Base-by-base conservation (phyloP, 495 filamentous ascomycete species). In the Xeromyces bisporus region DNA sequence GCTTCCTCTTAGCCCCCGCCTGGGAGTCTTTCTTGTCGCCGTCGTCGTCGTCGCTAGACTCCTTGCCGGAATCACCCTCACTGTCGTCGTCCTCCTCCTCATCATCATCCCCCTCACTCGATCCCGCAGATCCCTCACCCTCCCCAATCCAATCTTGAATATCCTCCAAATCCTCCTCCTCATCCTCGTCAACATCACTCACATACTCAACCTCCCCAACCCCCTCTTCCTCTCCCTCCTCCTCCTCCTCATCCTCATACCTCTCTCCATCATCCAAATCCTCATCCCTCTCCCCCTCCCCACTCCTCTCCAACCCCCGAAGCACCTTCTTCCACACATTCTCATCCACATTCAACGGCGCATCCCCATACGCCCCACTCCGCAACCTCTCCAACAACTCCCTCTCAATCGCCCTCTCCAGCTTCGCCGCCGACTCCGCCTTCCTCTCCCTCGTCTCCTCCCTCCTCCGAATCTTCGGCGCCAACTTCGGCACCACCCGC, bases 321-420 rank as follows among this genome's bases (percentile, higher is more conserved):
- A 97, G 66, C 15, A 97, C 91, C 69, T 83, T 89, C 76, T 93
- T 93, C 89, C 89, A 97, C 38, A 97, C 84, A 9, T 62, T 64
- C 53, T 91, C 81, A 48, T 89, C 85, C 10, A 89, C 83, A 58
- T 97, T 97, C 36, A 97, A 55, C 24, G 91, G 89, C 48, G 78
- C 69, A 47, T 94, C 85, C 25, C 89, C 91, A 62, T 96, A 97
- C 1, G 87, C 87, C 23, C 89, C 89, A 50, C 80, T 85, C 36
- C 83, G 63, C 54, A 97, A 56, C 35, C 91, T 60, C 55, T 96
- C 86, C 44, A 97, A 79, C 41, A 97, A 63, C 55, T 96, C 89
- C 31, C 92, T 68, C 69, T 97, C 89, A 61, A 96, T 96, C 6
- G 82, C 80, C 36, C 83, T 66, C 67, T 97, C 89, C 17, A 97